Percentiles rank a stretch among this genome's conserved stretches.
phyloP scores from a whole-genome alignment of 768 basidiomycete species.

The Hypsizygus marmoreus region DNA sequence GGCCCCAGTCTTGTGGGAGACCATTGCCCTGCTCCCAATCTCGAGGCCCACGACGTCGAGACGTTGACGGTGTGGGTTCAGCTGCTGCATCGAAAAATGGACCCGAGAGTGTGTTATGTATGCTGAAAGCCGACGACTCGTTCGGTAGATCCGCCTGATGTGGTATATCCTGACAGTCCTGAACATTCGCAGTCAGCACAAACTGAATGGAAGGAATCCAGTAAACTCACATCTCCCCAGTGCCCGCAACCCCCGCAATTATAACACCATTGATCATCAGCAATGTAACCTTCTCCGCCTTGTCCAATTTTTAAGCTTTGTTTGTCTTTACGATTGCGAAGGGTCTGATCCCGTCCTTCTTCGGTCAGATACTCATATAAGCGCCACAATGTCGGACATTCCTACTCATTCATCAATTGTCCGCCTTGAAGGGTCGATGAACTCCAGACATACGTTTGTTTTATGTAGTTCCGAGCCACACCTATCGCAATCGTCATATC shows the following conservation, averaged over 20 bases:
- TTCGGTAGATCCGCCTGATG: constrained; percentile 41
- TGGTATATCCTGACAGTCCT: constrained; percentile 62
- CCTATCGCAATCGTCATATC: constrained; percentile 60
- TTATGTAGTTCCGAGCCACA: constrained; percentile 69
- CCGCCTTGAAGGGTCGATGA: background rate
- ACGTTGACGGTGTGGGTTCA: constrained; percentile 26
- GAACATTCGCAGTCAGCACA: constrained; percentile 3
- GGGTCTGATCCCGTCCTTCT: constrained; percentile 46
- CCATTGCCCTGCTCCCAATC: constrained; percentile 44
- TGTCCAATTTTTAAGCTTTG: constrained; percentile 54
- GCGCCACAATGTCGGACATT: constrained; percentile 84
- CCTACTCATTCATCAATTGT: constrained; percentile 39
- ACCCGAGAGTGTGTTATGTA: constrained; percentile 58
- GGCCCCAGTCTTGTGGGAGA: constrained; percentile 48
- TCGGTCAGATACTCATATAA: constrained; percentile 72
- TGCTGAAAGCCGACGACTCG: constrained; percentile 71
- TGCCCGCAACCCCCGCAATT: constrained; percentile 76
- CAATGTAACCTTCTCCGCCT: constrained; percentile 81
- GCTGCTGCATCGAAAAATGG: constrained; percentile 59
- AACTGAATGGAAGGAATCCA: background rate
- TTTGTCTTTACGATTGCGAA: constrained; percentile 51
- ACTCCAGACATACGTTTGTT: constrained; percentile 52
- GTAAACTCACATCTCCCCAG: constrained; percentile 70
- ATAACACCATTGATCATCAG: constrained; percentile 76
- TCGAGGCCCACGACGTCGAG: constrained; percentile 36